These are phyloP conservation scores for Lepidium campestre DNA, from an alignment of 441 rosid species.

Conservation along the genomic window DNA sequence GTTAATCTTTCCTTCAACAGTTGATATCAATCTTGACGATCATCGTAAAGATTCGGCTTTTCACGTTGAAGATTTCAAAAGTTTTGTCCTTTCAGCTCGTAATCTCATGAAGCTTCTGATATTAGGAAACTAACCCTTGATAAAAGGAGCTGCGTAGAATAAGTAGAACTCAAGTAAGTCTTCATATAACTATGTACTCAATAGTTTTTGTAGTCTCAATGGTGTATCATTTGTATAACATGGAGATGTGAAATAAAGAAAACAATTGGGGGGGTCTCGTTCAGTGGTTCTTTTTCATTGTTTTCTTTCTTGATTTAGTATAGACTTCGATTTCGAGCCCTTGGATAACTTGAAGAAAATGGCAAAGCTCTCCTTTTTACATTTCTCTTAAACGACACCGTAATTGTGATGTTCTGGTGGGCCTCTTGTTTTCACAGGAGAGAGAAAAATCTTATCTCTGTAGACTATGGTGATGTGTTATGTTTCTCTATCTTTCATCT, in stretches of 20 bases:
- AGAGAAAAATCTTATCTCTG: slow-evolving; percentile 4
- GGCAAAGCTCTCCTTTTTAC: not conserved
- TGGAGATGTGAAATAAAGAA: not conserved
- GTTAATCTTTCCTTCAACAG: slow-evolving; percentile 8
- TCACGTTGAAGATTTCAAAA: slow-evolving; percentile 15
- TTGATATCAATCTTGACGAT: not conserved
- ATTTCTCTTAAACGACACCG: not conserved
- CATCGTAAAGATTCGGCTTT: slow-evolving; percentile 11
- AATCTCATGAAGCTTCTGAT: slow-evolving; percentile 6
- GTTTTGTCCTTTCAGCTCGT: not conserved
- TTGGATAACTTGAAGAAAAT: not conserved
- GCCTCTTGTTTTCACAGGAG: not conserved
- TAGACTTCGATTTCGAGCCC: not conserved
- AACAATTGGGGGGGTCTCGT: not conserved
- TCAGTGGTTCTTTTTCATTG: not conserved
- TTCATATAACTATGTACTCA: slow-evolving; percentile 12
- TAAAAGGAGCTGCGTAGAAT: slow-evolving; percentile 6
- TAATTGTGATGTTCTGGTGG: not conserved
- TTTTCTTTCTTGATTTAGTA: not conserved
- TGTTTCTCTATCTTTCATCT: not conserved
- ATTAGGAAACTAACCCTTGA: slow-evolving; percentile 1
- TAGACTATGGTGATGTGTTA: not conserved
- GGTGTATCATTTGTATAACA: slow-evolving; percentile 10
- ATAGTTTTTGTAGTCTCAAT: slow-evolving; percentile 7
- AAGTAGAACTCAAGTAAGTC: not conserved